Conservation (phyloP, 768 basidiomycete genomes). For the Boletus patriciae region DNA sequence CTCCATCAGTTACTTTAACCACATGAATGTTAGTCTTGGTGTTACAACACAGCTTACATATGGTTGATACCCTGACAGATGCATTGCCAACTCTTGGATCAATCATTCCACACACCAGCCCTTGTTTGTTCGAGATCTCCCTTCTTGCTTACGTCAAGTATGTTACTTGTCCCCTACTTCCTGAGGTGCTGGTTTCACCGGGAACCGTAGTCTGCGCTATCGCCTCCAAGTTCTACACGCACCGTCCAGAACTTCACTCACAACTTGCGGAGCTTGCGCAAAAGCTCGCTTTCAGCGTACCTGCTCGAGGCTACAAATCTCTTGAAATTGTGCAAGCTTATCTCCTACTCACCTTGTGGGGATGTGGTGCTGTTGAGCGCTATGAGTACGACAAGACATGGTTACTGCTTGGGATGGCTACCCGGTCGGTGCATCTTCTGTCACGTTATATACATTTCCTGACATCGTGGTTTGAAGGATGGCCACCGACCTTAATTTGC, state of each 20-base stretch:
- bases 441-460: not conserved
- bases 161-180: slow-evolving; percentile 30
- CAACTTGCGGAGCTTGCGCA: slow-evolving; percentile 80
- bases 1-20: slow-evolving; percentile 63
- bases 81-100: slow-evolving; percentile 80
- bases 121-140: slow-evolving; percentile 93
- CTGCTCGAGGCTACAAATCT: slow-evolving; percentile 87
- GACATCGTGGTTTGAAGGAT: slow-evolving; percentile 51
- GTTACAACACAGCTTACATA: not conserved
- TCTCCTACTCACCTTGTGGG: slow-evolving; percentile 84
- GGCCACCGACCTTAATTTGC: slow-evolving; percentile 94
- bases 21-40: slow-evolving; percentile 59
- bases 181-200: slow-evolving; percentile 1
- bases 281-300: slow-evolving; percentile 84
- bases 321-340: slow-evolving; percentile 96
- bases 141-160: slow-evolving; percentile 91
- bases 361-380: slow-evolving; percentile 91
- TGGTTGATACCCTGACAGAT: slow-evolving; percentile 44
- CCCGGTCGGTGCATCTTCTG: slow-evolving; percentile 49
- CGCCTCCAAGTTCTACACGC: slow-evolving; percentile 84
- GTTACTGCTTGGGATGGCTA: slow-evolving; percentile 84
- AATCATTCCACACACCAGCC: slow-evolving; percentile 89
- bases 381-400: slow-evolving; percentile 97
- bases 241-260: slow-evolving; percentile 78
- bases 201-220: slow-evolving; percentile 81